Conservation (phyloP, 2,329 filamentous ascomycete genomes). For the Tolypocladium tundrense region DNA sequence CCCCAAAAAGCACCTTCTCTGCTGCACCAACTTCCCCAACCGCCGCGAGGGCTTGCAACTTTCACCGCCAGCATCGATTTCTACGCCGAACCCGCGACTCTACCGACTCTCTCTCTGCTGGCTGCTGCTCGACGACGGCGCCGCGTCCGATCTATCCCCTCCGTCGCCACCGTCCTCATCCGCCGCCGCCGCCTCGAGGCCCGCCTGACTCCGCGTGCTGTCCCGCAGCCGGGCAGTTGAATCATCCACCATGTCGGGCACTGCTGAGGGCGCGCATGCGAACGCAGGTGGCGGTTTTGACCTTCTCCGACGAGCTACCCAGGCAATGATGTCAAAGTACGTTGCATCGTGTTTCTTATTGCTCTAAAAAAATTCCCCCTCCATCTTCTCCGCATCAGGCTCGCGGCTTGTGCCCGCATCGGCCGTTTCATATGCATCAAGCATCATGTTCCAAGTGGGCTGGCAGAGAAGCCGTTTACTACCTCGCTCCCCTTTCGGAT, state of each 20-base stretch:
- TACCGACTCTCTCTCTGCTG: neutral
- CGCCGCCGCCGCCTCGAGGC: neutral
- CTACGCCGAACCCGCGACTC: neutral
- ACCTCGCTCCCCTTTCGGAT: neutral
- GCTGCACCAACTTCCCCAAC: neutral
- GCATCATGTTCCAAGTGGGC: neutral
- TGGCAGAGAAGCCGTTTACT: neutral
- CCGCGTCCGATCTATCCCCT: neutral
- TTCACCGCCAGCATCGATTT: neutral
- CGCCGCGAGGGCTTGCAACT: neutral
- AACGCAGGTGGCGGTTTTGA: conserved; percentile 38
- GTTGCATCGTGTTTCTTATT: conserved; percentile 20
- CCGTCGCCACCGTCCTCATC: neutral
- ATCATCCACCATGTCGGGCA: conserved; percentile 33
- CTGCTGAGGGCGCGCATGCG: conserved; percentile 26
- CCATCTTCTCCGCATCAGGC: conserved; percentile 1
- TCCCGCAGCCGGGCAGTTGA: neutral
- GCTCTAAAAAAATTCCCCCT: conserved; percentile 8
- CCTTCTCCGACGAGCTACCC: conserved; percentile 49
- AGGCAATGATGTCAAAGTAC: conserved; percentile 54
- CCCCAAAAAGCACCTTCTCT: neutral
- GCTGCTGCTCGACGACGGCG: neutral
- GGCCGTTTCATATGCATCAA: neutral
- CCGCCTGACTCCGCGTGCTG: neutral
- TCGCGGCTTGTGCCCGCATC: neutral